Base-by-base conservation (phyloP, 176 grass and related monocot genomes). In the Aegilops umbellulata region DNA sequence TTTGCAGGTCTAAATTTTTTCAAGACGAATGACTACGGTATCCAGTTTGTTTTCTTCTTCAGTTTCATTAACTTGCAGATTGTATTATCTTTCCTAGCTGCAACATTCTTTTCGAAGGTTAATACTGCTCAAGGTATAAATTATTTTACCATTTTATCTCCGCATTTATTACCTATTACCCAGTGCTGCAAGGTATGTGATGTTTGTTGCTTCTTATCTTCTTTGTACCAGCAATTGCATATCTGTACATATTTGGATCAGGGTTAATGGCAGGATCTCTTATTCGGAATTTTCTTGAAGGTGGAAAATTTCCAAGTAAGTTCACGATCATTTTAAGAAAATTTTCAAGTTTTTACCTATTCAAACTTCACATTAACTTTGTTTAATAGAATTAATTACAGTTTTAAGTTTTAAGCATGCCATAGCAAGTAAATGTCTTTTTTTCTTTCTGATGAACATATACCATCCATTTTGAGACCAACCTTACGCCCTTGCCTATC, bases 51-150 rank as follows among this genome's bases (percentile, higher is more conserved):
- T 53, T 95, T 98, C 88, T 92, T 94, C 89, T 92, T 95, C 84
- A 80, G 94, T 81, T 94, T 91, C 89, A 88, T 95, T 84, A 98
- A 95, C 67, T 86, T 98, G 82, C 96, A 98, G 90, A 98, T 98
- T 83, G 91, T 86, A 72, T 63, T 95, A 60, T 90, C 90, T n/a
- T 94, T 98, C 72, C 78, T 98, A 60, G 69, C 82, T 53, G 89
- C 96, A 81, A 60, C 90, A 24, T 94, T 95, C 79, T 98, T 98
- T 89, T 90, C 82, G 1, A 81, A 87, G 81, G 93, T 94, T 69
- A 98, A 95, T 72, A 92, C 90, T 72, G 93, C 93, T 85, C 94
- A 92, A 86, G 90, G 96, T 95, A 66, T 84, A 76, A 55, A 83
- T 46, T 35, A 68, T 13, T 1, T 5, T 38, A 20, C n/a, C 44